Evolutionary conservation across 768 basidiomycete genomes (phyloP).

Genomic region (Psilocybe cyanescens): DNA sequence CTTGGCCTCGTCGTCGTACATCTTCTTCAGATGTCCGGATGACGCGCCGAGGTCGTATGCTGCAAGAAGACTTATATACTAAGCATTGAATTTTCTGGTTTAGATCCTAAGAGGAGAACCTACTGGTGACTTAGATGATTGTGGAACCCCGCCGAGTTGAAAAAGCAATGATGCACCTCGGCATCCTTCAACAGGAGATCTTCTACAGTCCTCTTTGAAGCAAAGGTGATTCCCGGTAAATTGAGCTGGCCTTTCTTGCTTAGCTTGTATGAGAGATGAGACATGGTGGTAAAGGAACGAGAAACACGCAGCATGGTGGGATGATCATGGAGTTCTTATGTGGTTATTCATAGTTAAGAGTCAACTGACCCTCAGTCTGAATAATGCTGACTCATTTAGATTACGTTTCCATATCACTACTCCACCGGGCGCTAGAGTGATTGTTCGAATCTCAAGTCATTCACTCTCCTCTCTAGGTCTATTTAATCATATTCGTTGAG

Average conservation of each 20-base stretch:
- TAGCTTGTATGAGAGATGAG: slow-evolving; percentile 26
- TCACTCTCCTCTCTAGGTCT: too few species aligned
- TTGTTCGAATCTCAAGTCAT: too few species aligned
- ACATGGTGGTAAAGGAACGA: slow-evolving; percentile 14
- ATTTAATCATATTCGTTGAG: too few species aligned
- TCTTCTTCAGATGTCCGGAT: slow-evolving; percentile 46
- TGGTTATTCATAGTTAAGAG: background rate
- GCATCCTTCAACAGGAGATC: slow-evolving; percentile 52
- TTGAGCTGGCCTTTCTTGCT: slow-evolving; percentile 44
- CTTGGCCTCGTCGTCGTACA: slow-evolving; percentile 46
- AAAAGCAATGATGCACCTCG: slow-evolving; percentile 55
- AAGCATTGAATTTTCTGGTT: background rate
- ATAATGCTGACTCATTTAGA: background rate
- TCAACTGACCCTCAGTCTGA: background rate
- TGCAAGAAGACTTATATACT: slow-evolving; percentile 45
- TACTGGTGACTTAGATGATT: slow-evolving; percentile 67
- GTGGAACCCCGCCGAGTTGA: slow-evolving; percentile 45
- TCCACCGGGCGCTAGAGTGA: too few species aligned
- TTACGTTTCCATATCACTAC: background rate
- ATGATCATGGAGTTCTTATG: background rate
- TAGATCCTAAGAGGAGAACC: slow-evolving; percentile 19
- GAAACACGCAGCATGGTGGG: slow-evolving; percentile 7
- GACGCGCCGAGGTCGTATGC: slow-evolving; percentile 61
- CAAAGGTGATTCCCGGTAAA: slow-evolving; percentile 47
- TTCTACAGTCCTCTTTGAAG: slow-evolving; percentile 45